Evolutionary conservation across 768 basidiomycete species (phyloP), one percentile per base, ranked within the genome.

Genomic region (Solioccasus polychromus): DNA sequence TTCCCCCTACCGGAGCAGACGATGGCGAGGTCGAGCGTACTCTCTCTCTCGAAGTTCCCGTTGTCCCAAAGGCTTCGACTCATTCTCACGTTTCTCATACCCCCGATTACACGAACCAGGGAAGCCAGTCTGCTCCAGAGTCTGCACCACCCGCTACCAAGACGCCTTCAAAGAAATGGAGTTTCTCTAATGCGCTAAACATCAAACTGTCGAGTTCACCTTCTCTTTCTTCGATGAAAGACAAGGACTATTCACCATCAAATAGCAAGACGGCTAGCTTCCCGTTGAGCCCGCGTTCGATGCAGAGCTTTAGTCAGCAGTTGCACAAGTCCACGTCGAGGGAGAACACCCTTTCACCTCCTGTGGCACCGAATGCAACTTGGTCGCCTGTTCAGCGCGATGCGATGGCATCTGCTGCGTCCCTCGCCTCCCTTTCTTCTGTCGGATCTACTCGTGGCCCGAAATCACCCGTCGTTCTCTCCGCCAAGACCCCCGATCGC

Each of bases 101-200:
- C 45, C 68, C 75, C 42, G 71, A 73, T 42, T 67, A 69, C 47
- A 55, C 60, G 34, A 57, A 68, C 60, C 55, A 55, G 62, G 59
- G 62, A 54, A 59, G 71, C 68, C 63, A 60, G 45, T 52, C 68
- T 62, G 54, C 69, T 42, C 64, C 72, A 24, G 75, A 79, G 46
- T 67, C 75, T 44, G 53, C 59, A 12, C 73, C 82, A 31, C 59
- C 70, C 14, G 70, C 75, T 34, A 70, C 75, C 41, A 88, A 88
- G 70, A 87, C 88, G 3, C 90, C 91, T 26, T 90, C 88, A n/a
- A 93, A 92, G 77, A 94, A 94, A 67, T 94, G 92, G 92, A 93
- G 91, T 62, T 88, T 94, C 64, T 87, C 88, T n/a, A 85, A 78
- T 51, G 88, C 87, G 19, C 70, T 93, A 4, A 89, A 87, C 53